These are phyloP conservation scores for Biscogniauxia sp. DNA, from an alignment of 2,329 filamentous ascomycete genomes.

Conservation along the genomic window DNA sequence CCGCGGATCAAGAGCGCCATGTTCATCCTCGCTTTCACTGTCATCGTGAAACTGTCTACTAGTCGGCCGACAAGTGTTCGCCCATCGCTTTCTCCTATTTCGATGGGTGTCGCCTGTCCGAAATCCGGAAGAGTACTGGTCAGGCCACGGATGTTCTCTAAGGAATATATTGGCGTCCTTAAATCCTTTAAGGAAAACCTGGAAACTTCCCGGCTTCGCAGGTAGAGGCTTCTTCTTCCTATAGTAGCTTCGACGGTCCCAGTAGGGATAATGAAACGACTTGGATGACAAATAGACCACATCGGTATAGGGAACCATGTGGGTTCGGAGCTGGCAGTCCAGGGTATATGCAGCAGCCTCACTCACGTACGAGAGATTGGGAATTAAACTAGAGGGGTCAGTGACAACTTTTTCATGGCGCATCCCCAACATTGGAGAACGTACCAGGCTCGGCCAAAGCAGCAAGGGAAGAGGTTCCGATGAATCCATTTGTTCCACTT, in stretches of 20 bases:
- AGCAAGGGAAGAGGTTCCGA: slow-evolving; percentile 94
- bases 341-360: slow-evolving; percentile 96
- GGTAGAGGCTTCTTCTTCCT: slow-evolving; percentile 84
- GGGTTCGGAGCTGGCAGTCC: slow-evolving; percentile 82
- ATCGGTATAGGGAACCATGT: slow-evolving; percentile 94
- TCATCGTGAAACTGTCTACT: slow-evolving; percentile 38
- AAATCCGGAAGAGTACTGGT: slow-evolving; percentile 74
- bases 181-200: slow-evolving; percentile 94
- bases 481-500: slow-evolving; percentile 99
- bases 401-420: neutral
- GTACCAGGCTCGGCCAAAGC: slow-evolving; percentile 86
- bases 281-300: slow-evolving; percentile 93
- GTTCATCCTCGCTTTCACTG: slow-evolving; percentile 52
- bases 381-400: slow-evolving; percentile 64
- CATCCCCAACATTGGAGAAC: slow-evolving; percentile 20
- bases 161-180: slow-evolving; percentile 96
- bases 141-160: slow-evolving; percentile 94
- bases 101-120: slow-evolving; percentile 65
- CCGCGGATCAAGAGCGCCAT: slow-evolving; percentile 33
- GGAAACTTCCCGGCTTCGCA: slow-evolving; percentile 90
- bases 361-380: slow-evolving; percentile 95
- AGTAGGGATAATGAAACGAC: slow-evolving; percentile 97
- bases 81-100: slow-evolving; percentile 71
- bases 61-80: slow-evolving; percentile 73
- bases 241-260: slow-evolving; percentile 86